A percentile compares a stretch with the other conserved stretches of the same genome.
Conservation (phyloP, 164 flowering plant species). For the Houttuynia cordata region DNA sequence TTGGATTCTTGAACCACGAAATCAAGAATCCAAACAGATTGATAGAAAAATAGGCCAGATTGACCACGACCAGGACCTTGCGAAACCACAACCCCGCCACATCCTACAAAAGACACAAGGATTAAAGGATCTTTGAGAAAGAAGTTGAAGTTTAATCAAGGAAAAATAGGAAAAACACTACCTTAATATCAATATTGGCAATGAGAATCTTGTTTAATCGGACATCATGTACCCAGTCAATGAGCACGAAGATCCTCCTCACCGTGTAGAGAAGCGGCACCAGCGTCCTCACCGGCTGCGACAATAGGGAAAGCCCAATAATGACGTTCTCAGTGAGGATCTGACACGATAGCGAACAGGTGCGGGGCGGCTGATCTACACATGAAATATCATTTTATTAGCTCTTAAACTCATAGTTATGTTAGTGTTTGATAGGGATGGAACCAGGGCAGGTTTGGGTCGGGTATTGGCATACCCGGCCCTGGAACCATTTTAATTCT, state of each 20-base stretch:
- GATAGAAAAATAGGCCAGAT: too few relatives aligned
- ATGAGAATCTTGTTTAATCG: slow-evolving; percentile 66
- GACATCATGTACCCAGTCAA: slow-evolving; percentile 71
- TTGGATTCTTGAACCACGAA: slow-evolving; percentile 71
- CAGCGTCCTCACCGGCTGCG: slow-evolving; percentile 84
- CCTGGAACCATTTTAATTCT: too few relatives aligned
- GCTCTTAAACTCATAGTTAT: too few relatives aligned
- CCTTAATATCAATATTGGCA: slow-evolving; percentile 50
- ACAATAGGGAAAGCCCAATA: slow-evolving; percentile 66
- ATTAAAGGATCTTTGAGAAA: background rate
- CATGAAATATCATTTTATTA: too few relatives aligned
- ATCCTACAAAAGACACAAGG: slow-evolving; percentile 24
- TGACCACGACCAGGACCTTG: slow-evolving; percentile 40
- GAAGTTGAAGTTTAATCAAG: background rate
- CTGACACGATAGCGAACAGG: slow-evolving; percentile 74
- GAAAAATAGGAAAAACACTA: too few relatives aligned
- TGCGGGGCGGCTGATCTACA: slow-evolving; percentile 85
- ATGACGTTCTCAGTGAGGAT: slow-evolving; percentile 82
- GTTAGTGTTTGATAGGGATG: too few relatives aligned
- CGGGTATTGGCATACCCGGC: too few relatives aligned
- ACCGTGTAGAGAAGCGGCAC: too few relatives aligned
- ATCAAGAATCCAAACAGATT: too few relatives aligned
- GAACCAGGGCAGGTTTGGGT: slow-evolving; percentile 16
- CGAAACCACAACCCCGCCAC: slow-evolving; percentile 83
- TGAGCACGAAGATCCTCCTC: too few relatives aligned